These are phyloP conservation scores for Rhododendron simsii DNA, from an alignment of 148 eudicot genomes.

Conservation along the genomic window DNA sequence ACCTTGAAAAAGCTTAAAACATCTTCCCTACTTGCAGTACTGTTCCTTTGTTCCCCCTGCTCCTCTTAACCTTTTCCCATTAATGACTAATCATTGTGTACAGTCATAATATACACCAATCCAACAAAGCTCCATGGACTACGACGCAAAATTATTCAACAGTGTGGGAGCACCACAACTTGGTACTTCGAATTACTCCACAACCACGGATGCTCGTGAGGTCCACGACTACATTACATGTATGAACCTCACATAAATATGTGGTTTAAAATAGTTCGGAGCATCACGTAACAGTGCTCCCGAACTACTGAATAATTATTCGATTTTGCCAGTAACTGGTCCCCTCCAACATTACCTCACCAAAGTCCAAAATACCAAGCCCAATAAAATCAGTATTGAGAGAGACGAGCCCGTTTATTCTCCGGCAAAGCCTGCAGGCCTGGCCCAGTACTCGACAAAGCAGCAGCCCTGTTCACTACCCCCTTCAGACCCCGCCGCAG, in stretches of 20 bases:
- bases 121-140: background rate
- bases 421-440: constrained; percentile 24
- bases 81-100: background rate
- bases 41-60: background rate
- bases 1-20: background rate
- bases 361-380: background rate
- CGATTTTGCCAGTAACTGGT: background rate
- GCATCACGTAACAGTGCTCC: background rate
- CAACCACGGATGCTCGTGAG: background rate
- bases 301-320: too few relatives aligned
- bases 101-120: background rate
- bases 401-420: constrained; percentile 21
- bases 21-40: background rate
- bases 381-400: constrained; percentile 1
- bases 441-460: constrained; percentile 14
- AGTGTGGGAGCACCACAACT: too few relatives aligned
- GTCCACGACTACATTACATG: background rate
- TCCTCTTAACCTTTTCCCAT: background rate
- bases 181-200: background rate
- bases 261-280: background rate
- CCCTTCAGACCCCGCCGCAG: constrained; percentile 54
- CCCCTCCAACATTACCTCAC: background rate
- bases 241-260: too few relatives aligned
- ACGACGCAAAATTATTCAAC: background rate
- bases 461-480: constrained; percentile 50